These are phyloP conservation scores for Tetradesmus lagerheimii DNA, from an alignment of 139 green algal genomes.

Conservation along the genomic window DNA sequence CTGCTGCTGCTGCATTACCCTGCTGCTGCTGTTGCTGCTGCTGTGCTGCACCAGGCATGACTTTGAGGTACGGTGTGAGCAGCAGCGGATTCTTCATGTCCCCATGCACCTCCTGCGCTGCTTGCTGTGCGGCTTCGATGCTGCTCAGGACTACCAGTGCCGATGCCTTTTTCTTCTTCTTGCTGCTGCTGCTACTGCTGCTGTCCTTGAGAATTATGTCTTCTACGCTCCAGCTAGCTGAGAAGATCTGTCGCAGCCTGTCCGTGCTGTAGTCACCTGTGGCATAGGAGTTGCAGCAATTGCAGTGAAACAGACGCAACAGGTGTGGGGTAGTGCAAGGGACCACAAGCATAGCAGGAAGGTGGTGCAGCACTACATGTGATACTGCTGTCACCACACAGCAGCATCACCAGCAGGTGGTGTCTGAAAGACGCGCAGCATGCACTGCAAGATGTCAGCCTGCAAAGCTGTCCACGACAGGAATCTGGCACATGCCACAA, in stretches of 20 bases:
- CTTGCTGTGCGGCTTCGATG: not conserved
- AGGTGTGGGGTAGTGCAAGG: not conserved
- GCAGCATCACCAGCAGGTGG: not conserved
- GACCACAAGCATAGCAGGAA: not conserved
- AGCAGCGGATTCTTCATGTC: conserved; percentile 44
- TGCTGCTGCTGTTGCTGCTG: conserved; percentile 28
- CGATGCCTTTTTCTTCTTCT: conserved; percentile 47
- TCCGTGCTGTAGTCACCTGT: conserved; percentile 41
- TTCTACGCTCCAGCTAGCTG: conserved; percentile 18
- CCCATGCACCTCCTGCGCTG: conserved; percentile 32
- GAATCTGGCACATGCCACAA: not conserved
- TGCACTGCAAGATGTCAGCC: not conserved
- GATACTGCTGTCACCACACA: not conserved
- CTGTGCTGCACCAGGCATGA: conserved; percentile 8
- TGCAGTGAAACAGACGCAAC: too few species aligned
- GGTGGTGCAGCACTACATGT: not conserved
- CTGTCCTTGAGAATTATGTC: conserved; percentile 47
- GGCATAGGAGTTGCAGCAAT: too few species aligned
- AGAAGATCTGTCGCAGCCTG: conserved; percentile 23
- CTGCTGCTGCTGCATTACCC: conserved; percentile 35
- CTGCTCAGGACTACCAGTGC: conserved; percentile 44
- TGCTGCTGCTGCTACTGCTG: not conserved
- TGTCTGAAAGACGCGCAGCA: not conserved
- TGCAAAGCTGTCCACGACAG: not conserved
- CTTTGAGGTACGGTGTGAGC: conserved; percentile 37